These are phyloP conservation scores for Pezicula carpinea DNA, from an alignment of 2,329 filamentous ascomycete species.

Conservation along the genomic window DNA sequence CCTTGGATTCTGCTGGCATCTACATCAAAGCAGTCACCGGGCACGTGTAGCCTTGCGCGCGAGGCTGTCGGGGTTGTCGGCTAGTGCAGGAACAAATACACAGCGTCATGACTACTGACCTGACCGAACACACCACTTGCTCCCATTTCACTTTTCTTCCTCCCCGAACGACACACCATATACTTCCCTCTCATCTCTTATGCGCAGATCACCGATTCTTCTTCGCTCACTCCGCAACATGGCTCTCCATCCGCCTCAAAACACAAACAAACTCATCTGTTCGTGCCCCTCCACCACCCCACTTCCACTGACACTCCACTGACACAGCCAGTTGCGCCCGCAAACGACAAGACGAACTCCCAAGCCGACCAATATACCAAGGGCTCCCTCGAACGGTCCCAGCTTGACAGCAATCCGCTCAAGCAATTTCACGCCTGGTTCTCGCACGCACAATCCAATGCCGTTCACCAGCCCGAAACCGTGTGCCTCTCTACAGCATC, in stretches of 20 bases:
- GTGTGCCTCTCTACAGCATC: conserved; percentile 81
- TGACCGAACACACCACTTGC: no score
- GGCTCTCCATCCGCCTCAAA: conserved; percentile 23
- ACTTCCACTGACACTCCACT: not conserved
- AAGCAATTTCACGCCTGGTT: conserved; percentile 92
- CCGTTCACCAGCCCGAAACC: conserved; percentile 75
- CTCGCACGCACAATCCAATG: conserved; percentile 55
- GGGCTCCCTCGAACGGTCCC: conserved; percentile 53
- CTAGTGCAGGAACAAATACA: no score
- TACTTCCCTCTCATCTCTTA: conserved; percentile 1
- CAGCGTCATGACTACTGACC: no score
- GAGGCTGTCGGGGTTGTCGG: no score
- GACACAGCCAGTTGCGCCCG: conserved; percentile 52
- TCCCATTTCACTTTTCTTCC: no score
- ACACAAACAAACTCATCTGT: conserved; percentile 27
- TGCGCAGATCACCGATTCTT: conserved; percentile 15
- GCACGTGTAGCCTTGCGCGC: no score
- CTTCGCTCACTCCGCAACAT: conserved; percentile 18
- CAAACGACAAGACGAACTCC: conserved; percentile 48
- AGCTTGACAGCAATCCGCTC: conserved; percentile 65
- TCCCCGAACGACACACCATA: no score
- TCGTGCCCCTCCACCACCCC: conserved; percentile 7
- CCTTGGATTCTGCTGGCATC: no score
- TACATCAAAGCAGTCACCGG: no score
- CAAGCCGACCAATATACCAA: conserved; percentile 75